Evolutionary conservation across 176 grass and related monocot species (phyloP), one percentile per base, ranked within the genome.

Genomic region (Poa annua): DNA sequence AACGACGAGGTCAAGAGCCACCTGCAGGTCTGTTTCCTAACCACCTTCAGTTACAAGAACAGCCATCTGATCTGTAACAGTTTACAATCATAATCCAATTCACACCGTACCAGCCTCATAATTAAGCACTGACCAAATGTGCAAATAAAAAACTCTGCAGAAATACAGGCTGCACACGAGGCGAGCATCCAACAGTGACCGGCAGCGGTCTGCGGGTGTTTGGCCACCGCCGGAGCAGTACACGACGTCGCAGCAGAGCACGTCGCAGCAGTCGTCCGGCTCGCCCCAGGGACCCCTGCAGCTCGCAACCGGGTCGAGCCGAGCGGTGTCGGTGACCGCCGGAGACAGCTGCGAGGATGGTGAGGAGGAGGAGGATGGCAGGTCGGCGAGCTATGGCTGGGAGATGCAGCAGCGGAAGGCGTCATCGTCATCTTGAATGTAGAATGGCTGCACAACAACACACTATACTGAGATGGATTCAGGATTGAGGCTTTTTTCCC

Each of bases 1-100:
- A 97, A 97, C 38, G 94, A 97, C 19, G 94, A 97, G 84, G 94
- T 97, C 21, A 97, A 97, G 74, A 97, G 94, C 86, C 94, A 97
- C 83, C 84, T 97, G 52, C 94, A 97, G 88, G 94, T 93, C 48
- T 50, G 48, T 75, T 75, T 75, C 34, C 15, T 39, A 73, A 11
- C 83, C 47, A 55, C 71, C 51, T 13, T 34, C 45, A 63, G 11
- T 71, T 57, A 12, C 52, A 50, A 34, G 2, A 0, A 22, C 85
- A 45, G 0, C 21, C 15, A 0, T 45, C 54, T 20, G 34, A 66
- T 54, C 59, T 4, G 45, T 0, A 47, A 47, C 45, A 47, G 45
- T 44, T 47, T 47, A 47, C 45, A 47, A 13, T 13, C 12, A 13
- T 47, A 47, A 47, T 47, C 45, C 11, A 47, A 13, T 47, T 13